Evolutionary conservation across 2,329 filamentous ascomycete species (phyloP), one percentile per base, ranked within the genome.

Genomic region (Botrytis porri): DNA sequence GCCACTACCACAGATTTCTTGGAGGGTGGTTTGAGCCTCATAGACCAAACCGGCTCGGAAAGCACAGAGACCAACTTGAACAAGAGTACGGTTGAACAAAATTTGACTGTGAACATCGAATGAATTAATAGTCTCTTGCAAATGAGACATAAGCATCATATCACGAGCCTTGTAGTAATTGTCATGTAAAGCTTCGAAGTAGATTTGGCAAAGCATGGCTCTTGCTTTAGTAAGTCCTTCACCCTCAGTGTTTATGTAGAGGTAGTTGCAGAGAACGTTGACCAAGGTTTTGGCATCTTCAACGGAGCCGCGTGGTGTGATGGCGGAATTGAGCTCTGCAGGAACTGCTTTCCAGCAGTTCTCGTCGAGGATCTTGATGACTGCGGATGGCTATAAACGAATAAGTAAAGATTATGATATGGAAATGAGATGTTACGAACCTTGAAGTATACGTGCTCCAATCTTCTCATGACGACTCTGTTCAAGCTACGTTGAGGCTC

Each of bases 391-490:
- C 91, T 92, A 60, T 61, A 41, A 41, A 48, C 37, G 14, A 54
- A 66, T 72, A 20, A 78, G 41, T 16, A 71, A 29, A 74, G 73
- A 63, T 75, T 75, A 77, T 65, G n/a, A 71, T 25, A 39, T n/a
- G 9, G 62, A 41, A 71, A 72, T 77, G 51, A 78, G 75, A 69
- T 45, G 18, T 29, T 22, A 78, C 85, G 77, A 83, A 91, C 90
- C 88, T 99, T 99, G 90, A 98, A 99, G 87, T 99, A 99, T 80
- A 98, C 89, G 83, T 99, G 97, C 84, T 99, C 97, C 76, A 99
- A 85, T 79, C 97, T 90, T 80, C 96, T 91, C 90, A 98, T 97
- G 78, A 98, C 88, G 71, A 98, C 90, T 74, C 96, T 91, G 88
- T 98, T 99, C 76, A 97, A 83, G 81, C 90, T 93, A 76, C 98